These are phyloP conservation scores for Phalaenopsis hybrid DNA, from an alignment of 116 monocot genomes.

Conservation along the genomic window DNA sequence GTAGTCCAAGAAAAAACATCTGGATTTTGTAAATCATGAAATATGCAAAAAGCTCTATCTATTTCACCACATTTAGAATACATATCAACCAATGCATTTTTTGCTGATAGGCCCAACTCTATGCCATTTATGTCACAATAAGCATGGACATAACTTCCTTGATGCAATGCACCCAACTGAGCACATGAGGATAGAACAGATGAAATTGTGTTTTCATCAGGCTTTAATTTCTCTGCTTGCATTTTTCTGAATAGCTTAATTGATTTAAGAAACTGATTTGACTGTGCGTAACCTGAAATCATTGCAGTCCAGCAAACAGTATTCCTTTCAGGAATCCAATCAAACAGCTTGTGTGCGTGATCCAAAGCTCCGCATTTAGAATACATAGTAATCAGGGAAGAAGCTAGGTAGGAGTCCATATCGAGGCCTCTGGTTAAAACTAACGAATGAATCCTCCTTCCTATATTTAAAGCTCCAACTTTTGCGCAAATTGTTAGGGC, in stretches of 20 bases:
- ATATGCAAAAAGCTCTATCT: slow-evolving; percentile 44
- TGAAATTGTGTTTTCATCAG: slow-evolving; percentile 44
- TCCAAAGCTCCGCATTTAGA: slow-evolving; percentile 39
- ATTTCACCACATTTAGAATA: slow-evolving; percentile 82
- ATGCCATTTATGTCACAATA: slow-evolving; percentile 50
- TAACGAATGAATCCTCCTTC: slow-evolving; percentile 40
- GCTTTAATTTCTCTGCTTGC: slow-evolving; percentile 41
- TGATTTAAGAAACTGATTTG: slow-evolving; percentile 32
- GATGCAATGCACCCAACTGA: slow-evolving; percentile 60
- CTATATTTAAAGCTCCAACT: slow-evolving; percentile 12
- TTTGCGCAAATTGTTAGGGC: slow-evolving; percentile 43
- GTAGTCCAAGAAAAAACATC: slow-evolving; percentile 81
- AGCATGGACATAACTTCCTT: slow-evolving; percentile 54
- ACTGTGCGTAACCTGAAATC: slow-evolving; percentile 44
- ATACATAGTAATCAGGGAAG: slow-evolving; percentile 65
- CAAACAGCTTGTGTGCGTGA: slow-evolving; percentile 51
- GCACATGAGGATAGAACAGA: slow-evolving; percentile 73
- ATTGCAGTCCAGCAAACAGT: slow-evolving; percentile 66
- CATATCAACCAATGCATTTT: slow-evolving; percentile 74
- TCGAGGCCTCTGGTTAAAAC: slow-evolving; percentile 28
- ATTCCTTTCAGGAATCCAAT: slow-evolving; percentile 45
- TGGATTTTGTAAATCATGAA: slow-evolving; percentile 17
- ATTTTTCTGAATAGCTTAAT: slow-evolving; percentile 59
- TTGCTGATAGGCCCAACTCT: slow-evolving; percentile 27
- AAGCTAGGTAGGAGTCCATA: slow-evolving; percentile 43